Base-by-base conservation (phyloP, 2,329 filamentous ascomycete genomes). In the Ceratocystiopsis sp. region DNA sequence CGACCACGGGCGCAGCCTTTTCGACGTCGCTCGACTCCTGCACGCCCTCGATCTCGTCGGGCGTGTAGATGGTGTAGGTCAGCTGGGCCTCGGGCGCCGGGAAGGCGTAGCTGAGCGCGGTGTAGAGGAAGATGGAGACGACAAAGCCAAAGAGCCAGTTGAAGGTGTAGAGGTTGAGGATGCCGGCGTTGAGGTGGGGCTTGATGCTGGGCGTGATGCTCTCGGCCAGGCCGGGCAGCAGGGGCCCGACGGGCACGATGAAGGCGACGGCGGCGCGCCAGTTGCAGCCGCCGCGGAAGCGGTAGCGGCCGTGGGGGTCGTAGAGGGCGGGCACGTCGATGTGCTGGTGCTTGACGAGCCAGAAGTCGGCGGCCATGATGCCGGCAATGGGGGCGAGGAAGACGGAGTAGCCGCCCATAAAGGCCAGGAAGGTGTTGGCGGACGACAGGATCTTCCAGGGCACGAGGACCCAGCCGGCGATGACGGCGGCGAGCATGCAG, bases 111-210 rank as follows among this genome's bases (percentile, higher is more conserved):
- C 63, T 69, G 17, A 79, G 51, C 0, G 48, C 51, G 11, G 69
- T 59, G 57, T 80, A 80, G 0, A 79, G 62, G 3, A 73, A 41
- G 17, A 69, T 67, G 9, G 71, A 73, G 0, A 57, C 61, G 11
- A 67, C 59, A 48, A 80, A 79, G 0, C 76, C 77, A 40, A 78
- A 64, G 16, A 80, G 53, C 70, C 76, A 81, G n/a, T 77, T 75
- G 53, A 80, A 76, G 21, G 69, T 65, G 53, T 79, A 81, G 5
- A 78, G 59, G 48, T 71, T 67, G 37, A 61, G 56, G 0, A 64
- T 59, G 0, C 77, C 76, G 0, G 59, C 58, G 35, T 44, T 38
- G 37, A 53, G 46, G 34, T 49, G 46, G 14, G 52, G 45, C 18
- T 29, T 38, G 7, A 10, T 12, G 40, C 37, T n/a, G 17, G 46